Evolutionary conservation across 495 filamentous ascomycete genomes (phyloP), one percentile per base, ranked within the genome.

Genomic region (Hyphodiscus hymeniophilus): DNA sequence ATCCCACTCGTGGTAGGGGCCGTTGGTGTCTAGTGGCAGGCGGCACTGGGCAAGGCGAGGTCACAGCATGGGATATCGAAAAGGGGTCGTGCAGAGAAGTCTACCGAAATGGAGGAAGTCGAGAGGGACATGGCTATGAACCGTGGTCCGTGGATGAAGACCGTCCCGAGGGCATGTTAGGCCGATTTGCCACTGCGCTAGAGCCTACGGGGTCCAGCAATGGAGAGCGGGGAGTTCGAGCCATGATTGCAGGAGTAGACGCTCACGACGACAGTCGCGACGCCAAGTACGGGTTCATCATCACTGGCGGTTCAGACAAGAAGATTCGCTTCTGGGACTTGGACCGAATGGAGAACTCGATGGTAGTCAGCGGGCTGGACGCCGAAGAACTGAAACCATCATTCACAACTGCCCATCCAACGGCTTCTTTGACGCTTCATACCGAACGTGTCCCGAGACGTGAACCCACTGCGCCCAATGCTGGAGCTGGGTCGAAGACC

Each of bases 61-160:
- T 99, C 15, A 94, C 88, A 1, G 82, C 94, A 2, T 99, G 92
- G 92, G 94, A 99, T 63, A 71, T 95, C 13, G 90, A 97, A 58
- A 92, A 91, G 60, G 77, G 81, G 16, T 75, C 82, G 48, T 97
- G 94, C 55, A 78, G 88, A 50, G 91, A 96, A 63, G 81, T 95
- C 2, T 97, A 91, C 65, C 82, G 85, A 12, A 76, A 81, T 46
- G 69, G 74, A 8, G 66, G 71, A 30, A 68, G 65, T 35, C 66
- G 72, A 42, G 64, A 66, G 7, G 72, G 71, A 48, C 65, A 77
- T 58, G 79, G 77, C 15, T 96, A 95, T 60, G 85, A 92, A 26
- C 75, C 89, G 3, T 90, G 87, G 80, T 83, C 87, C 46, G 82
- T 95, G 1, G 92, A 97, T 57, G 89, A 94, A 32, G 90, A 95